Conservation (phyloP, 1,139 yeast species). For the Lodderomyces pseudojiufengensis region DNA sequence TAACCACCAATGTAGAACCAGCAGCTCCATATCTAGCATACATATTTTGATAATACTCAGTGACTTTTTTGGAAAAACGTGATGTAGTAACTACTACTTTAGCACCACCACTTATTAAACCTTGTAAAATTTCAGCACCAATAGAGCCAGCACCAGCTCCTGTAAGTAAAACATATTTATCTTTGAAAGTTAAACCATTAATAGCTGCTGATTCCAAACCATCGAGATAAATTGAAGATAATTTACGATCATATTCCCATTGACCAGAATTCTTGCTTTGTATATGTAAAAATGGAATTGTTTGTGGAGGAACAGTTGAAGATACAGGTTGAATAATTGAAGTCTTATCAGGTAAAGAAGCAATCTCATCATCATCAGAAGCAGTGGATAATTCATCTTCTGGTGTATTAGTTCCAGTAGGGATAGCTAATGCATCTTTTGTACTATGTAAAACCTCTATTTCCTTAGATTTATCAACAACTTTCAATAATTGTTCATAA, state of each 20-base stretch:
- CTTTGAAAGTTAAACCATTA: conserved; percentile 86
- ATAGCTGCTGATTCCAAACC: conserved; percentile 92
- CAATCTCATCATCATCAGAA: conserved; percentile 62
- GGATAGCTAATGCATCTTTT: conserved; percentile 35
- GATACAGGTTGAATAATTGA: conserved; percentile 72
- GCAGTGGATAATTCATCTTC: conserved; percentile 43
- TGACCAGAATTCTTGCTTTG: conserved; percentile 68
- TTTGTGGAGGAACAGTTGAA: conserved; percentile 70
- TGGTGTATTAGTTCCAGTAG: conserved; percentile 37
- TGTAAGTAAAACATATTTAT: conserved; percentile 84
- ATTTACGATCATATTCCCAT: conserved; percentile 81
- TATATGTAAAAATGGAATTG: conserved; percentile 91
- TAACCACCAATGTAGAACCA: conserved; percentile 89
- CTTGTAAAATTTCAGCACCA: conserved; percentile 96
- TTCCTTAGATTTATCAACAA: conserved; percentile 66
- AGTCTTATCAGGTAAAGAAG: conserved; percentile 72
- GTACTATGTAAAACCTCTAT: conserved; percentile 51
- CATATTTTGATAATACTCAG: conserved; percentile 92
- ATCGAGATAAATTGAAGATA: conserved; percentile 77
- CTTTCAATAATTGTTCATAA: conserved; percentile 73
- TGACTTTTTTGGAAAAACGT: conserved; percentile 88
- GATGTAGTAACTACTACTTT: conserved; percentile 95
- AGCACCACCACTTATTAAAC: conserved; percentile 96
- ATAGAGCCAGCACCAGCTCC: conserved; percentile 99
- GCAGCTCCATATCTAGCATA: conserved; percentile 90